phyloP scores from a whole-genome alignment of 495 filamentous ascomycete species.

The Chaetomium fimeti region DNA sequence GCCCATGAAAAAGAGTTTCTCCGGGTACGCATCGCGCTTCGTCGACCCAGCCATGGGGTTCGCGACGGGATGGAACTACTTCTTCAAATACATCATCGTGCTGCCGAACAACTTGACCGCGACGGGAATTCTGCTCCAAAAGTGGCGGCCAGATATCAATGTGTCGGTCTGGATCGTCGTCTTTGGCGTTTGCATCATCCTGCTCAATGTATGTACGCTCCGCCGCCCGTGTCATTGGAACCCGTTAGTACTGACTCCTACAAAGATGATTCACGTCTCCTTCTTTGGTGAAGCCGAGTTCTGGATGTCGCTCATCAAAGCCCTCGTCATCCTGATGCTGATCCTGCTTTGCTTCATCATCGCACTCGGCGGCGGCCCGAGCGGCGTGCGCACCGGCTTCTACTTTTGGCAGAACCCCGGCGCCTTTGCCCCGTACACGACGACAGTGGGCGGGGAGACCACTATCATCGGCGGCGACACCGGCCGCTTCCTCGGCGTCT shows the following conservation, averaged over 20 bases:
- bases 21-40: conserved; percentile 70
- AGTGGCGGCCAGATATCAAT: conserved; percentile 67
- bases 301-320: conserved; percentile 71
- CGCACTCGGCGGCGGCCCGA: conserved; percentile 72
- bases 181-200: conserved; percentile 61
- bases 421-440: conserved; percentile 61
- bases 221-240: no score
- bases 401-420: conserved; percentile 76
- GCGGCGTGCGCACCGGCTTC: conserved; percentile 67
- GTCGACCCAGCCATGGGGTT: conserved; percentile 73
- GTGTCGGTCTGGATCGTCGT: conserved; percentile 72
- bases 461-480: conserved; percentile 41
- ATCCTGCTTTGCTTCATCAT: conserved; percentile 67
- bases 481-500: conserved; percentile 70
- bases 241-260: not conserved
- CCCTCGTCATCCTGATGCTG: conserved; percentile 64
- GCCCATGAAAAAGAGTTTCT: conserved; percentile 57
- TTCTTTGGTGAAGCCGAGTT: conserved; percentile 84
- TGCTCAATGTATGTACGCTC: conserved; percentile 42
- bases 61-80: conserved; percentile 46
- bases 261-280: conserved; percentile 51
- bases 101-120: conserved; percentile 79
- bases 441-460: conserved; percentile 5
- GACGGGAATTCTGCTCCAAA: conserved; percentile 66
- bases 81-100: conserved; percentile 67